phyloP scores from a whole-genome alignment of 257 asterid species.

The Coffea eugenioides region DNA sequence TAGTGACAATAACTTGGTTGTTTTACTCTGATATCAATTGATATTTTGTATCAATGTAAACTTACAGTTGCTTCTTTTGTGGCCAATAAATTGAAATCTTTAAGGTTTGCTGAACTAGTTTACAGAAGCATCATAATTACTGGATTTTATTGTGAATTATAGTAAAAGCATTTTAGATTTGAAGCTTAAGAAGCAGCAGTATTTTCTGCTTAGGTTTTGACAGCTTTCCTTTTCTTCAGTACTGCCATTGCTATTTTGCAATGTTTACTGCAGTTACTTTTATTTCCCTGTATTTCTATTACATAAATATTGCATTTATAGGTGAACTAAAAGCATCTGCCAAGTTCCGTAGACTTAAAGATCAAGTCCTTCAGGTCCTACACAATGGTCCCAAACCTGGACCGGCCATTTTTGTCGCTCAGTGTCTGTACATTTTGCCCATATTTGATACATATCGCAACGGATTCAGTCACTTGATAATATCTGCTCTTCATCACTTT shows the following conservation, averaged over 20 bases:
- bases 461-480: constrained; percentile 81
- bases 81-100: background rate
- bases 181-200: constrained; percentile 7
- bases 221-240: constrained; percentile 6
- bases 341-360: constrained; percentile 75
- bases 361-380: constrained; percentile 51
- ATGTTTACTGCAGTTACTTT: background rate
- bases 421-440: constrained; percentile 66
- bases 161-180: background rate
- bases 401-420: constrained; percentile 73
- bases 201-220: background rate
- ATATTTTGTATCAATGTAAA: background rate
- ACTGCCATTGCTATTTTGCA: background rate
- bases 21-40: background rate
- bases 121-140: background rate
- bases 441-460: constrained; percentile 49
- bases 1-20: background rate
- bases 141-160: background rate
- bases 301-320: constrained; percentile 22
- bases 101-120: background rate
- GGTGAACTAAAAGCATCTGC: constrained; percentile 71
- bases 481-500: constrained; percentile 66
- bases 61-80: background rate
- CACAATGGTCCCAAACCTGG: constrained; percentile 58
- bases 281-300: constrained; percentile 3